A percentile compares a stretch with the other conserved stretches of the same genome.
Evolutionary conservation across 2,329 filamentous ascomycete genomes (phyloP).

Genomic region (Fusarium sambucinum): DNA sequence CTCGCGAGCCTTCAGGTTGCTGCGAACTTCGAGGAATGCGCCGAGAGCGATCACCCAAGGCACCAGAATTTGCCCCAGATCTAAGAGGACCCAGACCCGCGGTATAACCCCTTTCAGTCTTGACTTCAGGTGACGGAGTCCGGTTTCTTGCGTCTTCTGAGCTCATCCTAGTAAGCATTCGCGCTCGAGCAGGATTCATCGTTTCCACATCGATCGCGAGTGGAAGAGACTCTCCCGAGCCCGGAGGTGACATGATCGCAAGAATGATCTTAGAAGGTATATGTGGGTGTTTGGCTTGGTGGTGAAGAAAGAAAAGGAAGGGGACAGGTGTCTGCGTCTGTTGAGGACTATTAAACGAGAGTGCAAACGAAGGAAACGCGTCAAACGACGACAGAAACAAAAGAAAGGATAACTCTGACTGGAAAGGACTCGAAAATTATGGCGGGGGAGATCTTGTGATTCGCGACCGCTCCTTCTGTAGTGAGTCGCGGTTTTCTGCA

Average conservation of each 20-base stretch:
- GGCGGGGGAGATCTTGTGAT: not conserved
- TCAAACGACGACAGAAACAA: not conserved
- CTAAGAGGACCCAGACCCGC: slow-evolving; percentile 3
- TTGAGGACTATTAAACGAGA: not conserved
- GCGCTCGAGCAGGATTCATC: slow-evolving; percentile 48
- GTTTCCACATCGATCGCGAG: slow-evolving; percentile 15
- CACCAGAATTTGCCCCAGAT: slow-evolving; percentile 35
- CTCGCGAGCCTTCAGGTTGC: slow-evolving; percentile 1
- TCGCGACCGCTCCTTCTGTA: slow-evolving; percentile 10
- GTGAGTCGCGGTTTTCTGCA: not conserved
- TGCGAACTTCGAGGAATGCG: slow-evolving; percentile 13
- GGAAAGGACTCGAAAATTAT: not conserved
- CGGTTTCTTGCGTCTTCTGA: slow-evolving; percentile 16
- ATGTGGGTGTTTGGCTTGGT: not conserved
- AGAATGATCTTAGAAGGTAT: not conserved
- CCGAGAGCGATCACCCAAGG: slow-evolving; percentile 34
- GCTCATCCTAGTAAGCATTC: slow-evolving; percentile 41
- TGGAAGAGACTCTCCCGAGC: not conserved
- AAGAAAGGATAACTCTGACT: not conserved
- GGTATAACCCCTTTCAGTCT: slow-evolving; percentile 16
- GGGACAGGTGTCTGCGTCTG: not conserved
- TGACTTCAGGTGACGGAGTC: not conserved
- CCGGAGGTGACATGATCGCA: slow-evolving; percentile 10
- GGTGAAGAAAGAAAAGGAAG: not conserved
- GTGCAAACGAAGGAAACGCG: not conserved